Conservation (phyloP, 2,329 filamentous ascomycete species). For the Xylariaceae sp. region DNA sequence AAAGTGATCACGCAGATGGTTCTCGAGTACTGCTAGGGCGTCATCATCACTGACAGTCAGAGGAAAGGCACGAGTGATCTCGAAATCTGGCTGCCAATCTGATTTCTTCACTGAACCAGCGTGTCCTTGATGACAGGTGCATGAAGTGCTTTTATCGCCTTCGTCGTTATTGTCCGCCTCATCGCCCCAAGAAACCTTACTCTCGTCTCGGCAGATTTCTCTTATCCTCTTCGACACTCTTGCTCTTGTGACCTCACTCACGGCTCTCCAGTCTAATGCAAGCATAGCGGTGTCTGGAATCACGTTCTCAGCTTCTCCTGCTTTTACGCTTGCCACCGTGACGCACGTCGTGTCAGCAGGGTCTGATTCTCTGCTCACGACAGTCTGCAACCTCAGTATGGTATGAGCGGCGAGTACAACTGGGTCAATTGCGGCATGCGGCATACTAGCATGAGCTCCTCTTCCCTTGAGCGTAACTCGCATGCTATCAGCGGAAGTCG, state of each 20-base stretch:
- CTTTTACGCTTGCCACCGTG: constrained; percentile 38
- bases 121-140: neutral
- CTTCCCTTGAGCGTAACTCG: constrained; percentile 33
- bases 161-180: neutral
- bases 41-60: neutral
- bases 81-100: neutral
- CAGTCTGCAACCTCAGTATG: constrained; percentile 33
- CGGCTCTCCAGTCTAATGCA: neutral
- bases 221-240: neutral
- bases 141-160: neutral
- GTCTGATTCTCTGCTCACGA: constrained; percentile 30
- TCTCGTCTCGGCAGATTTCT: neutral
- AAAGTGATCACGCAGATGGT: neutral
- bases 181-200: neutral
- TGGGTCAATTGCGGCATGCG: constrained; percentile 43
- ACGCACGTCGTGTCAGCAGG: constrained; percentile 28
- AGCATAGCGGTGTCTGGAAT: constrained; percentile 29
- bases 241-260: neutral
- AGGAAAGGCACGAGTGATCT: neutral
- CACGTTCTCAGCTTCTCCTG: constrained; percentile 37
- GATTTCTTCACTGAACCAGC: neutral
- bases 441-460: constrained; percentile 41
- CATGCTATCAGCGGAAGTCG: constrained; percentile 25
- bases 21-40: neutral
- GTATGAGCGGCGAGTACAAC: constrained; percentile 40